Base-by-base conservation (phyloP, 108 stramenopile genomes). In the Skeletonema tropicum region DNA sequence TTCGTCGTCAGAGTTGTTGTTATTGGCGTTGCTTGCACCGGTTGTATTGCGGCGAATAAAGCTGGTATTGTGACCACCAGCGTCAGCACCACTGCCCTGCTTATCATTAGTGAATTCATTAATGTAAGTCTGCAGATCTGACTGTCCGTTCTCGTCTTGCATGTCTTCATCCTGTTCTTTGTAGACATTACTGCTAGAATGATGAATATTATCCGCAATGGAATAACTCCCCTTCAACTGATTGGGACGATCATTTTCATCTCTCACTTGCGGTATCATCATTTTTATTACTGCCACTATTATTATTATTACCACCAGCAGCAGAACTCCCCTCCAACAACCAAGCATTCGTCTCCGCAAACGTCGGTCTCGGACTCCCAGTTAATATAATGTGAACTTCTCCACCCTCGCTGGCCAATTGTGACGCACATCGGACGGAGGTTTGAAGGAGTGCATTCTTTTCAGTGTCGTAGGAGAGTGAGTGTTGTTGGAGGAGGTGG, bases 311-410 rank as follows among this genome's bases (percentile, higher is more conserved):
- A 36, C 30, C 38, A 39, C 11, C 38, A 39, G 38, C 38, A 35
- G 5, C 7, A 35, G 25, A 62, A 39, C 66, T 45, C 15, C 59
- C 35, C 35, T 79, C 77, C 66, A 79, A n/a, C 26, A 79, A 14
- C 79, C 79, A 79, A 17, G 79, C 79, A 64, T 80, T 80, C n/a
- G 79, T 80, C 57, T 80, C 79, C 12, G 67, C 79, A 63, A 80
- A 80, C n/a, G 79, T 80, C 12, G 79, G 79, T 29, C 79, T 71
- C 0, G 79, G 79, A 12, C 71, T 73, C n/a, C 79, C 79, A 5
- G 79, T 80, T 3, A 80, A 48, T 10, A 80, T 48, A 15, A 73
- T 11, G 36, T 80, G 79, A 3, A 80, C 72, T 45, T 80, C 72
- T 17, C 41, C 67, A 2, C 26, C 49, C 0, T 25, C 25, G 2